phyloP scores from a whole-genome alignment of 164 flowering plant genomes.

The Euptelea pleiosperma region DNA sequence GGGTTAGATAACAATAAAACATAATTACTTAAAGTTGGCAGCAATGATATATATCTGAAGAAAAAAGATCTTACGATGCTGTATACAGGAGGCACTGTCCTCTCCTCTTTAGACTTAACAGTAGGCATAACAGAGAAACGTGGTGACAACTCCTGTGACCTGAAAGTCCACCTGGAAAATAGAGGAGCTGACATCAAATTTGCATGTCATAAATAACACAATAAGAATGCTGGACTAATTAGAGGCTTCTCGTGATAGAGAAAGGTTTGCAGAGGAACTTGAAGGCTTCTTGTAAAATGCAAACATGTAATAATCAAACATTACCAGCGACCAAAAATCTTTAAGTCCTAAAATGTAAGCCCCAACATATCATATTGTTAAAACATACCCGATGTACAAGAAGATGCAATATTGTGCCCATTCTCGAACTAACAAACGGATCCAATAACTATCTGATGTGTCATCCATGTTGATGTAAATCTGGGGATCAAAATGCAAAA shows the following conservation, averaged over 20 bases:
- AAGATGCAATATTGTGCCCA: conserved; percentile 82
- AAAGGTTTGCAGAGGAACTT: too few species aligned
- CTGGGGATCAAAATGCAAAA: conserved; percentile 36
- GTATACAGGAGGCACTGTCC: conserved; percentile 68
- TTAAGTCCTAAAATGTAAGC: not conserved
- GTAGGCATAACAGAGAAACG: conserved; percentile 82
- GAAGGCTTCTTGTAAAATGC: too few species aligned
- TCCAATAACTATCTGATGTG: conserved; percentile 65
- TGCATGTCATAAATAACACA: not conserved
- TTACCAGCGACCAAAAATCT: not conserved
- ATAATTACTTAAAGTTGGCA: not conserved
- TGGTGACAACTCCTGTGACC: conserved; percentile 70
- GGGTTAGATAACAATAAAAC: not conserved
- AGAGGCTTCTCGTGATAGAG: not conserved
- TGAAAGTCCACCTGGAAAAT: conserved; percentile 75
- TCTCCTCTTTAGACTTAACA: conserved; percentile 39
- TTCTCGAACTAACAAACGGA: conserved; percentile 73
- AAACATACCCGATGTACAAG: conserved; percentile 74
- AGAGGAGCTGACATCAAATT: not conserved
- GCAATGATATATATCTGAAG: not conserved
- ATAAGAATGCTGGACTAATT: not conserved
- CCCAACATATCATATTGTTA: not conserved
- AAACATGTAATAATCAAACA: too few species aligned
- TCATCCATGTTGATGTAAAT: conserved; percentile 58
- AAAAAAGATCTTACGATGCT: conserved; percentile 59